These are phyloP conservation scores for Choanephora cucurbitarum DNA, from an alignment of 371 early-diverging fungal genomes.

Conservation along the genomic window DNA sequence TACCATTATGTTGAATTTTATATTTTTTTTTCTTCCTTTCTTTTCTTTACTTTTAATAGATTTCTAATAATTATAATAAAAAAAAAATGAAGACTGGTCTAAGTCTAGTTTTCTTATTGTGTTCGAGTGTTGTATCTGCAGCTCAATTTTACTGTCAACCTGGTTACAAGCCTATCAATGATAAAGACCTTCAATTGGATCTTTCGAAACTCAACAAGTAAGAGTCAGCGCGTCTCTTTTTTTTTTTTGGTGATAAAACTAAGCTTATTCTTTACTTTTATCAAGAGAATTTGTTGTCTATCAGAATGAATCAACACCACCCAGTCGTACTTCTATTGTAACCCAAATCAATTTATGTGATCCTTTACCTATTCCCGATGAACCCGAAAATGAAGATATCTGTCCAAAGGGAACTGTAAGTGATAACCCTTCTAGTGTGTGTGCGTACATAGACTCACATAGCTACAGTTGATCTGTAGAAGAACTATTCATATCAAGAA, in stretches of 20 bases:
- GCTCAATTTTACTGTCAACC: conserved; percentile 28
- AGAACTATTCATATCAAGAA: conserved; percentile 15
- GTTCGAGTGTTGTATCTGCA: conserved; percentile 16
- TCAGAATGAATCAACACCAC: conserved; percentile 20
- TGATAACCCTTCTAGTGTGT: too few species aligned
- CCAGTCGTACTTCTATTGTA: conserved; percentile 13
- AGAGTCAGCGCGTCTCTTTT: neutral
- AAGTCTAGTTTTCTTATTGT: conserved; percentile 12
- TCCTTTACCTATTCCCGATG: conserved; percentile 21
- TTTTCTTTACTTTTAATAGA: conserved; percentile 21
- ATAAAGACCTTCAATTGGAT: conserved; percentile 24
- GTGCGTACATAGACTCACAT: too few species aligned
- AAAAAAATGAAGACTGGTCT: conserved; percentile 10
- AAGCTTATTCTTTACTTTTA: too few species aligned
- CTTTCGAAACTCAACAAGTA: conserved; percentile 33
- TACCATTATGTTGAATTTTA: neutral
- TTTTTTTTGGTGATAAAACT: neutral
- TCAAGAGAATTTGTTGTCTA: conserved; percentile 22
- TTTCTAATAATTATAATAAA: too few species aligned
- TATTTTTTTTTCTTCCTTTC: conserved; percentile 5
- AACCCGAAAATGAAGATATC: conserved; percentile 17
- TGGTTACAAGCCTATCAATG: conserved; percentile 28
- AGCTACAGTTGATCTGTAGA: conserved; percentile 34
- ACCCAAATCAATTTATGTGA: conserved; percentile 33
- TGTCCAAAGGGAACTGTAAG: conserved; percentile 31